Base-by-base conservation (phyloP, 306 rosid genomes). In the Lagenaria siceraria region DNA sequence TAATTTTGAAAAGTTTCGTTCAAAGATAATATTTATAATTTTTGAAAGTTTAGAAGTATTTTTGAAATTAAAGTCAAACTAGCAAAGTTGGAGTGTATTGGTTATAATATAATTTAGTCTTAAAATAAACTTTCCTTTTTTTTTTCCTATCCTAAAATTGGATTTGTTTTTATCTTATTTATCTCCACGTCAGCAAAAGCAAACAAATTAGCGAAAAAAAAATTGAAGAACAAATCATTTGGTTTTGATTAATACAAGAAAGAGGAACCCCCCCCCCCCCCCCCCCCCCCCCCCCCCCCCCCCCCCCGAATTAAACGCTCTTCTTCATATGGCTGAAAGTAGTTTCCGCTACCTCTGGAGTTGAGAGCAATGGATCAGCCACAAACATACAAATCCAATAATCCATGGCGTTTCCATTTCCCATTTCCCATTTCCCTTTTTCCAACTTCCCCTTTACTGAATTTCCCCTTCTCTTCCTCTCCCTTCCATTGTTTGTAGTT, bases 311-410 rank as follows among this genome's bases (percentile, higher is more conserved):
- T 35, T 54, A 35, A 24, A 38, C 56, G 82, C 8, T 4, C 48
- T 71, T 19, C 56, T 59, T 55, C 61, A 22, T 60, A 69, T 71
- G 68, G 82, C 58, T 64, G 54, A 77, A 74, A 76, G 61, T 48
- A 65, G 64, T 72, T 81, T 59, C 64, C 54, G 87, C 40, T 24
- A 55, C 35, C 35, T 19, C 21, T 19, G 77, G 77, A 48, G 58
- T 48, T 25, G 42, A 10, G 25, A 72, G 71, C 54, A 79, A 29
- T 55, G 62, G 29, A 55, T 52, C 25, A 29, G 75, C 81, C 81
- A 75, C 29, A 80, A 78, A 78, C 29, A 17, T 51, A 51, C 52
- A 46, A 46, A 46, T 1, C n/a, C 21, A 80, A 77, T 74, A 40
- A 24, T 43, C 58, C 22, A 61, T 62, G 22, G 69, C 78, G 61